phyloP scores from a whole-genome alignment of 352 stramenopile genomes.

The Chloridella minuta region DNA sequence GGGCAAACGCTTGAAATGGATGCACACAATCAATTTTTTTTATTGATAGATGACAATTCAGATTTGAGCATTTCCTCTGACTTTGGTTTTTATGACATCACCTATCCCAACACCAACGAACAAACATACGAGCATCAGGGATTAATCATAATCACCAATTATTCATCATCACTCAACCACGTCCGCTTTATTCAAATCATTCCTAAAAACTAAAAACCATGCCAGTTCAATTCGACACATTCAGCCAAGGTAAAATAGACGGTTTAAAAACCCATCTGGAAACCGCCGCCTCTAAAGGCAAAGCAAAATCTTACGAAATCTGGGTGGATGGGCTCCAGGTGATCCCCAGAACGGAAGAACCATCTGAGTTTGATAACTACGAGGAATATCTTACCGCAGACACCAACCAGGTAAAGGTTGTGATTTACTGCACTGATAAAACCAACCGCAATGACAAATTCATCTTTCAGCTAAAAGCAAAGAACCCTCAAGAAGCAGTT shows the following conservation, averaged over 20 bases:
- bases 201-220: slow-evolving; percentile 6
- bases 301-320: slow-evolving; percentile 1
- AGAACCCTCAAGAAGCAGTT: not conserved
- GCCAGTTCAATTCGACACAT: not conserved
- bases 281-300: not conserved
- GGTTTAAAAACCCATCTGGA: not conserved
- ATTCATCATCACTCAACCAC: not conserved
- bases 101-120: not conserved
- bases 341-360: not conserved
- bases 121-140: not conserved
- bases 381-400: not conserved
- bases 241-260: not conserved
- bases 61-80: not conserved
- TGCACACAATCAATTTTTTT: not conserved
- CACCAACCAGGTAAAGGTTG: not conserved
- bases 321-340: not conserved
- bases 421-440: not conserved
- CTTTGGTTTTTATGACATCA: not conserved
- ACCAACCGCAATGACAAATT: not conserved
- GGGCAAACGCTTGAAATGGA: not conserved
- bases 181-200: not conserved
- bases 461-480: not conserved
- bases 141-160: not conserved
- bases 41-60: not conserved
- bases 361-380: not conserved